These are phyloP conservation scores for Abrus pulchellus DNA, from an alignment of 306 rosid genomes.

Conservation along the genomic window DNA sequence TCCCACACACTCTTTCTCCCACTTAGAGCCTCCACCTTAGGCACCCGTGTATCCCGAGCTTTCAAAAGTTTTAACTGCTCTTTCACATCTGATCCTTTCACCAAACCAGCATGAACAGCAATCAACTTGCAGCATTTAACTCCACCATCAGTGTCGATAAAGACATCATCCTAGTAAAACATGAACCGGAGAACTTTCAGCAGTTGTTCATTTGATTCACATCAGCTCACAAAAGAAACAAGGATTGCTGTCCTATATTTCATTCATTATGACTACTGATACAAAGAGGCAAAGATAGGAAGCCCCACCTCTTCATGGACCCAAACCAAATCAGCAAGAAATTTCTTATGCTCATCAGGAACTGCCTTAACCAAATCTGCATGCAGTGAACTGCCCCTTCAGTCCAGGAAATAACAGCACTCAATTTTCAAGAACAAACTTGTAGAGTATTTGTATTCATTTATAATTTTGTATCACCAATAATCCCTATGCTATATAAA, in stretches of 20 bases:
- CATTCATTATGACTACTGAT: background rate
- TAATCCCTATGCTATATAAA: slow-evolving; percentile 6
- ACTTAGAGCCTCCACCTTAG: slow-evolving; percentile 73
- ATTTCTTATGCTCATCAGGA: slow-evolving; percentile 92
- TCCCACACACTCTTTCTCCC: slow-evolving; percentile 84
- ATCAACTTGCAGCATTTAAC: slow-evolving; percentile 75
- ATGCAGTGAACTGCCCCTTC: slow-evolving; percentile 43
- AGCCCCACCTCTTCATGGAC: slow-evolving; percentile 89
- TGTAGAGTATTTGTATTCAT: slow-evolving; percentile 4
- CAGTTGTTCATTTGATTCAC: slow-evolving; percentile 34
- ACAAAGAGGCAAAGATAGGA: slow-evolving; percentile 38
- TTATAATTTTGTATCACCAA: background rate
- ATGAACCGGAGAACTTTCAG: slow-evolving; percentile 43
- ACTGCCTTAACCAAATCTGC: slow-evolving; percentile 91
- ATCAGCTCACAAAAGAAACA: slow-evolving; percentile 38
- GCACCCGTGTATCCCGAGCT: slow-evolving; percentile 71
- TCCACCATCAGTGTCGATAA: slow-evolving; percentile 68
- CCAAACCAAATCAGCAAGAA: slow-evolving; percentile 88
- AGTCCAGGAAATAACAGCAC: slow-evolving; percentile 18
- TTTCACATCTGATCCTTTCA: slow-evolving; percentile 67
- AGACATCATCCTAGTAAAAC: slow-evolving; percentile 75
- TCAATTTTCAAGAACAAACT: slow-evolving; percentile 24
- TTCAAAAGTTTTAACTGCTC: slow-evolving; percentile 75
- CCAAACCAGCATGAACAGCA: slow-evolving; percentile 95
- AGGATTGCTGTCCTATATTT: slow-evolving; percentile 13